Percentiles rank a stretch among this genome's conserved stretches.
phyloP scores from a whole-genome alignment of 2,329 filamentous ascomycete species.

The Penicillium sp. region DNA sequence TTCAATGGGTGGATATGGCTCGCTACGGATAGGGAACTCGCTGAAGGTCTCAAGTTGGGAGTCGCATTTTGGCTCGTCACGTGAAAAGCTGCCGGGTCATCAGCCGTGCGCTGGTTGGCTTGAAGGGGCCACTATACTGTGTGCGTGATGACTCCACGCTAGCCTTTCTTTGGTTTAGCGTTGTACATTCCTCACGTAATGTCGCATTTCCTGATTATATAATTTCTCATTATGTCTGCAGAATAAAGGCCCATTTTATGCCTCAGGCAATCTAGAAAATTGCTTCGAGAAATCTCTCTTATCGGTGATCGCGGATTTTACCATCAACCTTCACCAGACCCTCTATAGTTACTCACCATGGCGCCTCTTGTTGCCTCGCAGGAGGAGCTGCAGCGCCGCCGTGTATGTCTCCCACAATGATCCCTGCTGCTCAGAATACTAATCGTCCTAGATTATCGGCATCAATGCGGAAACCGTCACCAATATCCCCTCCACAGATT shows the following conservation, averaged over 20 bases:
- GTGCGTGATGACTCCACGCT: background rate
- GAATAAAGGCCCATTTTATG: slow-evolving; percentile 25
- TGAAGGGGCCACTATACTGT: slow-evolving; percentile 19
- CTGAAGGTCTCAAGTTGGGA: slow-evolving; percentile 33
- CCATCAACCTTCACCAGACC: slow-evolving; percentile 18
- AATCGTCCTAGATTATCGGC: slow-evolving; percentile 66
- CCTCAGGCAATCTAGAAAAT: slow-evolving; percentile 36
- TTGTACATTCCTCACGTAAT: background rate
- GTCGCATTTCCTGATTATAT: background rate
- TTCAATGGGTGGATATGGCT: slow-evolving; percentile 35
- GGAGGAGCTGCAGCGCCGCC: slow-evolving; percentile 46
- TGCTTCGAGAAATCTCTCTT: slow-evolving; percentile 34
- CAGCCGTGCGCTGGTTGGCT: slow-evolving; percentile 37
- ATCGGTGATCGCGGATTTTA: slow-evolving; percentile 25
- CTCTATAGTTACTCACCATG: slow-evolving; percentile 32
- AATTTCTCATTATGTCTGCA: background rate
- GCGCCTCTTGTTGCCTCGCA: slow-evolving; percentile 44
- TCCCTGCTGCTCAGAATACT: background rate
- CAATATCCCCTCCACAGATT: slow-evolving; percentile 85
- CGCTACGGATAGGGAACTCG: slow-evolving; percentile 31
- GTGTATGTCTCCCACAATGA: slow-evolving; percentile 33
- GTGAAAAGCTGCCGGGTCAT: slow-evolving; percentile 40
- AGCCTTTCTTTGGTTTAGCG: slow-evolving; percentile 1
- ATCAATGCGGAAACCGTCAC: slow-evolving; percentile 89
- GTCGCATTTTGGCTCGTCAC: slow-evolving; percentile 39